These are phyloP conservation scores for Geosmithia flava DNA, from an alignment of 2,329 filamentous ascomycete genomes.

Conservation along the genomic window DNA sequence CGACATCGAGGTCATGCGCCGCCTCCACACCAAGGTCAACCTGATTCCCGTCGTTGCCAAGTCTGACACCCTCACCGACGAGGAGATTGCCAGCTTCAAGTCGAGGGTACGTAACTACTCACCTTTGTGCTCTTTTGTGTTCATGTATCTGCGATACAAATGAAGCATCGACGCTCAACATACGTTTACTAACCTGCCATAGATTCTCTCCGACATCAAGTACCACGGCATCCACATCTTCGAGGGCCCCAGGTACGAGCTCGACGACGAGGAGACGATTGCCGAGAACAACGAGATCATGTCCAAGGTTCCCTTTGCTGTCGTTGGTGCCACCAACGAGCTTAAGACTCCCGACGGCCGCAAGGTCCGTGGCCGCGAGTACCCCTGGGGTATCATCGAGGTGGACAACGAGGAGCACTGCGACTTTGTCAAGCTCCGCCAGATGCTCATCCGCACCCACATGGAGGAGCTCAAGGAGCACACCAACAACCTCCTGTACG, in stretches of 20 bases:
- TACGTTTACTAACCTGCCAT: conserved; percentile 1
- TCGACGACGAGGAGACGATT: conserved; percentile 98
- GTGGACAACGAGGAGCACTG: conserved; percentile 99
- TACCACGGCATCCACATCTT: conserved; percentile 98
- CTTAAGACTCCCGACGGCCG: conserved; percentile 84
- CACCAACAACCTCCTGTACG: conserved; percentile 97
- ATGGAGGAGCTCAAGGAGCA: conserved; percentile 99
- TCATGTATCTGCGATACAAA: too few relatives aligned
- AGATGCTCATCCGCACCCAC: conserved; percentile 99
- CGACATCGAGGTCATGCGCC: conserved; percentile 98
- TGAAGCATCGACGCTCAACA: too few relatives aligned
- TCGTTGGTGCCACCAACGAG: conserved; percentile 93
- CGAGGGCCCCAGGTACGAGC: conserved; percentile 94
- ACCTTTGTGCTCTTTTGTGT: neutral
- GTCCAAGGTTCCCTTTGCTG: conserved; percentile 98
- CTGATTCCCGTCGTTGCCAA: conserved; percentile 98
- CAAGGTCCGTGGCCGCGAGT: conserved; percentile 89
- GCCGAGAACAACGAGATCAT: conserved; percentile 99
- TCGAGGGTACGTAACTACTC: conserved; percentile 60
- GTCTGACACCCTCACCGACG: conserved; percentile 93
- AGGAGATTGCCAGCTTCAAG: conserved; percentile 93
- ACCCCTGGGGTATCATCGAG: conserved; percentile 97
- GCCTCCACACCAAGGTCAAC: conserved; percentile 99
- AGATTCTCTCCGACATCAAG: conserved; percentile 96
- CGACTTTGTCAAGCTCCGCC: conserved; percentile 98